Conservation (phyloP, 1,139 yeast genomes). For the Pichia sp. region DNA sequence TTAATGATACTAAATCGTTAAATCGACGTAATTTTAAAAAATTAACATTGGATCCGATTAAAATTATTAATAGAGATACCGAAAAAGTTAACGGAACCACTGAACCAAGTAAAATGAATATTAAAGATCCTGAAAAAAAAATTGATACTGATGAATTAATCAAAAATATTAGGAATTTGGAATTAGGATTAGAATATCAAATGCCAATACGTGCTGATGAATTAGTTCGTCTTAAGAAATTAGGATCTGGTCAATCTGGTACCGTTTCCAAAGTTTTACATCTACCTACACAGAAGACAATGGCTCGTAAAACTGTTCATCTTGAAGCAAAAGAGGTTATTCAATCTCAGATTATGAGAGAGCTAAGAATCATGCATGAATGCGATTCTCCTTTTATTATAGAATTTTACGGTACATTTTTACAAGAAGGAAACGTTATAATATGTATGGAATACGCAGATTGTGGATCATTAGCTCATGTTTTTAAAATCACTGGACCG, state of each 20-base stretch:
- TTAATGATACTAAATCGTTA: constrained; percentile 45
- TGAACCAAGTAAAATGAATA: constrained; percentile 17
- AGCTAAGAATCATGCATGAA: constrained; percentile 83
- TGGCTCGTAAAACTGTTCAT: constrained; percentile 88
- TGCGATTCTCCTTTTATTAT: constrained; percentile 80
- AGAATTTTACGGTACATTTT: constrained; percentile 85
- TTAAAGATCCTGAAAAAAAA: constrained; percentile 30
- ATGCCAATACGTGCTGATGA: constrained; percentile 58
- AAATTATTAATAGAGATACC: background rate
- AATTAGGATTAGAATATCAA: constrained; percentile 44
- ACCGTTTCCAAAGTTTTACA: constrained; percentile 85
- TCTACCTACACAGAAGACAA: constrained; percentile 76
- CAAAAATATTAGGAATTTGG: constrained; percentile 34
- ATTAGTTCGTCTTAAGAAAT: constrained; percentile 62
- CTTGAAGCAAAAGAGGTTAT: constrained; percentile 78
- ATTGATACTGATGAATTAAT: constrained; percentile 33
- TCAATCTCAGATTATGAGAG: constrained; percentile 82
- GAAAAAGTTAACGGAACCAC: too few relatives aligned
- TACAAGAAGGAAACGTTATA: constrained; percentile 62
- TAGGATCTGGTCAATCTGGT: constrained; percentile 95
- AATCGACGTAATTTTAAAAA: constrained; percentile 72
- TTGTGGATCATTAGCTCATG: constrained; percentile 85
- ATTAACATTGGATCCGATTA: constrained; percentile 41
- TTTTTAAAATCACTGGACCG: constrained; percentile 48
- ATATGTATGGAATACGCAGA: constrained; percentile 96